These are phyloP conservation scores for Melocanna baccifera DNA, from an alignment of 176 grass and related monocot genomes.

Conservation along the genomic window DNA sequence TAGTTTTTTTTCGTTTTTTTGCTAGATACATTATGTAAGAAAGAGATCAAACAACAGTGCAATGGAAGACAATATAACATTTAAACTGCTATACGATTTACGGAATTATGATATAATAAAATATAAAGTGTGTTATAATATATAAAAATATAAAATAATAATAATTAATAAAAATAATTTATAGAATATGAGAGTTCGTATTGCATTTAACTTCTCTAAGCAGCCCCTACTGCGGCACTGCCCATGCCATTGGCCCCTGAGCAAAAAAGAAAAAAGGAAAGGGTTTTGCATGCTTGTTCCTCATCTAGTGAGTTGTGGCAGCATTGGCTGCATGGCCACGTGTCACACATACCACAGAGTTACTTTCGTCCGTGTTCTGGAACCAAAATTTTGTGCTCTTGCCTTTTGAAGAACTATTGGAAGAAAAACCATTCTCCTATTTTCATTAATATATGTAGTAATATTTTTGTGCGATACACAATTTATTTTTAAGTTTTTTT, in stretches of 20 bases:
- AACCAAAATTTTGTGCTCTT: not conserved
- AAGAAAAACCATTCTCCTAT: not conserved
- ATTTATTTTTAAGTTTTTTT: not conserved
- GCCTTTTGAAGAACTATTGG: not conserved
- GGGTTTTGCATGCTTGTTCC: not conserved
- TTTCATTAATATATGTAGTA: not conserved
- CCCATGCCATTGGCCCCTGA: constrained; percentile 21
- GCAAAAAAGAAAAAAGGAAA: not conserved
- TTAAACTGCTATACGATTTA: too few relatives aligned
- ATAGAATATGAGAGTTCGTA: too few relatives aligned
- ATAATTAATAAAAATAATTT: too few relatives aligned
- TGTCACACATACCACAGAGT: not conserved
- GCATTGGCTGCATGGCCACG: constrained; percentile 15
- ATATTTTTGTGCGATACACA: not conserved
- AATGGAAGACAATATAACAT: too few relatives aligned
- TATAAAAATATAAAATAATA: too few relatives aligned
- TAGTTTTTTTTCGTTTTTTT: too few relatives aligned
- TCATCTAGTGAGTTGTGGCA: not conserved
- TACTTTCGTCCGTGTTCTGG: not conserved
- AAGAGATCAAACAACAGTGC: too few relatives aligned
- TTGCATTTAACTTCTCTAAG: too few relatives aligned
- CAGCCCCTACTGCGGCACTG: not conserved
- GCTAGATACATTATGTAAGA: too few relatives aligned
- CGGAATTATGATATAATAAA: too few relatives aligned
- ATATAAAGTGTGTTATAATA: too few relatives aligned